Evolutionary conservation across 192 early-diverging fungal species (phyloP).

Genomic region (Nowakowskiella sp.): DNA sequence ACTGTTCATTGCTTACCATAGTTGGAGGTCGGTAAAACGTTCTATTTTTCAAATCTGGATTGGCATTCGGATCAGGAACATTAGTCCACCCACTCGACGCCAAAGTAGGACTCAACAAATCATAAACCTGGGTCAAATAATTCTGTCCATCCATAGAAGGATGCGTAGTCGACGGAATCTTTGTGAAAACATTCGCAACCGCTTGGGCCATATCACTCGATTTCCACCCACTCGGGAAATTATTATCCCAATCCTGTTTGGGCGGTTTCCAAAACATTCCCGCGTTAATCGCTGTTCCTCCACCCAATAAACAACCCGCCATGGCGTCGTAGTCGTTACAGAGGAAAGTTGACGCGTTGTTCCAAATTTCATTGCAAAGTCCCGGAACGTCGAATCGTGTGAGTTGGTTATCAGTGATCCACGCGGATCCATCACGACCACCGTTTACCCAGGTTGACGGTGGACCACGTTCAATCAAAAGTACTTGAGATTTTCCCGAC

Average conservation of each 20-base stretch:
- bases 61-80: not conserved
- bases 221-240: not conserved
- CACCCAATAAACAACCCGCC: not conserved
- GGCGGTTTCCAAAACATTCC: not conserved
- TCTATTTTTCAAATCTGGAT: not conserved
- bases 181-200: not conserved
- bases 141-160: not conserved
- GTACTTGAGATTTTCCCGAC: not conserved
- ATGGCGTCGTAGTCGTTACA: not conserved
- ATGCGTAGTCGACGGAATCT: not conserved
- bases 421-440: not conserved
- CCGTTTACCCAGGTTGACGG: not conserved
- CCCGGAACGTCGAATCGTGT: not conserved
- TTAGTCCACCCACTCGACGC: not conserved
- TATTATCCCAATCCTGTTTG: not conserved
- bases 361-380: not conserved
- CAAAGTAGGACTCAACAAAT: not conserved
- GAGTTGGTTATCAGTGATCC: not conserved
- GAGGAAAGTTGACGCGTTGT: not conserved
- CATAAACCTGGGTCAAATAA: not conserved
- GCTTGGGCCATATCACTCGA: not conserved
- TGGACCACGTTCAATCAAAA: not conserved
- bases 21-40: not conserved
- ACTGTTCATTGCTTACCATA: not conserved
- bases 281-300: not conserved